Base-by-base conservation (phyloP, 257 asterid genomes). In the Solanum dulcamara region DNA sequence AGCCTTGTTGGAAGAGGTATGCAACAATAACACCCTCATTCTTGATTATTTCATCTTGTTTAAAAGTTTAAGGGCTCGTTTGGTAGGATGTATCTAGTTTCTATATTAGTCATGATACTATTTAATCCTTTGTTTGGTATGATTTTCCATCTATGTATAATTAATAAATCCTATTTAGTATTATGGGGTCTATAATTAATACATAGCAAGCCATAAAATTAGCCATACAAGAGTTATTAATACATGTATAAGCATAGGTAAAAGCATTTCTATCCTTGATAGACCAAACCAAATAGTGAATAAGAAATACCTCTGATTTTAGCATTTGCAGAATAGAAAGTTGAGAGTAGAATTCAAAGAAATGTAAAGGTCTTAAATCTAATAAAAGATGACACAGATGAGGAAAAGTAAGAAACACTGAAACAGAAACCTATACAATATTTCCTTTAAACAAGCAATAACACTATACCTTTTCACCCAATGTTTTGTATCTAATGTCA, bases 1-100 rank as follows among this genome's bases (percentile, higher is more conserved):
- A 60, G 84, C 93, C 55, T 84, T 97, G 84, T 90, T 92, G 20
- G 97, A 93, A 67, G 98, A 93, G 98, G 99, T 93, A 59, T 24
- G 81, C 40, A 5, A 33, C 2, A 57, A 71, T 51, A 71, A 70
- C 30, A 5, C 12, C 18, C 37, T 30, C 48, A 64, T 48, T 26
- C 42, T 75, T 70, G 38, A 44, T 33, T 51, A 30, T 26, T 74
- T 3, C 53, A 17, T 62, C 9, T 12, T 2, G 5, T 37, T 40
- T 5, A 4, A 18, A 62, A 55, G 14, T 37, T 72, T 60, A 74
- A 55, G 64, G 22, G 64, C 13, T 55, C 28, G 14, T 55, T 55
- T n/a, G 32, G 6, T 57, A n/a, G 66, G 66, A 57, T 57, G 66
- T 57, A 57, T 57, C 30, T 57, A 57, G 3, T 57, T 14, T 50